phyloP scores from a whole-genome alignment of 2,329 filamentous ascomycete species.

The Fusarium fracticaudum region DNA sequence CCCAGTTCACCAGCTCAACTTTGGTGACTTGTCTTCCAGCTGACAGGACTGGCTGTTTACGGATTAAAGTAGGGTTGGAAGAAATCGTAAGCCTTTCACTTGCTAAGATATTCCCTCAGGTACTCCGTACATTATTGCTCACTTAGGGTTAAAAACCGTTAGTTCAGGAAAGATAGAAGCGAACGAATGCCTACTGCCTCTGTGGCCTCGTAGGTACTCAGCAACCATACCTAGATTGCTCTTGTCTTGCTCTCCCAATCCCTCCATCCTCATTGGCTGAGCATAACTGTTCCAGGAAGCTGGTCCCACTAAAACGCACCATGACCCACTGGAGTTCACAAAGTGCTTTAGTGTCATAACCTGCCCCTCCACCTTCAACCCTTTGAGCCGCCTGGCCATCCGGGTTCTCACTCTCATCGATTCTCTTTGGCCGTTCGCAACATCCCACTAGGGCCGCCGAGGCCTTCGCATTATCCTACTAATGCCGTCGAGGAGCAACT shows the following conservation, averaged over 20 bases:
- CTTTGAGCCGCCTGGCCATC: conserved; percentile 41
- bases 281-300: neutral
- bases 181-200: neutral
- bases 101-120: neutral
- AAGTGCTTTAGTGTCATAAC: conserved; percentile 24
- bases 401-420: conserved; percentile 42
- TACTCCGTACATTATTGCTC: neutral
- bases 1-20: neutral
- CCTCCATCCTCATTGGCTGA: conserved; percentile 22
- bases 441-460: conserved; percentile 30
- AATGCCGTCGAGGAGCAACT: conserved; percentile 19
- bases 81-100: neutral
- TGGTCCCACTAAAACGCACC: conserved; percentile 6
- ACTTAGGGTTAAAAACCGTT: neutral
- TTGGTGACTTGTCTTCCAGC: neutral
- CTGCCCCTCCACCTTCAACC: conserved; percentile 34
- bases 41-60: neutral
- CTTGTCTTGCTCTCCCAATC: conserved; percentile 6
- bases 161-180: neutral
- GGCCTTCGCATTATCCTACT: conserved; percentile 13
- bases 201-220: neutral
- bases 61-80: neutral
- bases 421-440: conserved; percentile 31
- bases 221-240: neutral
- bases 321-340: conserved; percentile 21